Evolutionary conservation across 768 basidiomycete genomes (phyloP).

Genomic region (Leccinum uliginosum): DNA sequence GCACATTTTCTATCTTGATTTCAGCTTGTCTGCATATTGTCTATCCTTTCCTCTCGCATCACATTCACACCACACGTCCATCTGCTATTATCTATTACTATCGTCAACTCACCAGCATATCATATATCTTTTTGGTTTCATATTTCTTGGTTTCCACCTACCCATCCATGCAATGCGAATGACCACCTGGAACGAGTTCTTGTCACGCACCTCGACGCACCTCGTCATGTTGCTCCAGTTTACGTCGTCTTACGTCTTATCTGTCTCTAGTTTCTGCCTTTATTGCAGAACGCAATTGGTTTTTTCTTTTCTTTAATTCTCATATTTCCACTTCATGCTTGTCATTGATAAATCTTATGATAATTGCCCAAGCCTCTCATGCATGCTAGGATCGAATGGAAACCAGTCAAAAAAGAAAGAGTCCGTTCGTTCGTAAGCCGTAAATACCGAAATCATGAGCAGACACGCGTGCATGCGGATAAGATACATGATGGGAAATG

Average conservation of each 20-base stretch:
- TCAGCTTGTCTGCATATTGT: slow-evolving; percentile 25
- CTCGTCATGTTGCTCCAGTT: slow-evolving; percentile 14
- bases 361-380: not conserved
- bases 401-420: not conserved
- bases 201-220: slow-evolving; percentile 19
- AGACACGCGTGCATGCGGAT: not conserved
- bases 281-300: not conserved
- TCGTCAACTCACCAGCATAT: slow-evolving; percentile 18
- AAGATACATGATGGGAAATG: not conserved
- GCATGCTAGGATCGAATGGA: not conserved
- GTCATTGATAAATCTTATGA: not conserved
- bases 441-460: not conserved
- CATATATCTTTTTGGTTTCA: not conserved
- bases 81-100: slow-evolving; percentile 33
- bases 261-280: slow-evolving; percentile 6
- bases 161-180: not conserved
- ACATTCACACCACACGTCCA: slow-evolving; percentile 14
- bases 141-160: not conserved
- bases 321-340: not conserved
- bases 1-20: slow-evolving; percentile 8
- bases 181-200: slow-evolving; percentile 15
- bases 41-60: slow-evolving; percentile 12
- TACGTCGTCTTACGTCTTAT: slow-evolving; percentile 2
- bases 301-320: slow-evolving; percentile 1
- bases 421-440: not conserved